Conservation (phyloP, 1,284 basidiomycete species). For the Puccinia coronata region DNA sequence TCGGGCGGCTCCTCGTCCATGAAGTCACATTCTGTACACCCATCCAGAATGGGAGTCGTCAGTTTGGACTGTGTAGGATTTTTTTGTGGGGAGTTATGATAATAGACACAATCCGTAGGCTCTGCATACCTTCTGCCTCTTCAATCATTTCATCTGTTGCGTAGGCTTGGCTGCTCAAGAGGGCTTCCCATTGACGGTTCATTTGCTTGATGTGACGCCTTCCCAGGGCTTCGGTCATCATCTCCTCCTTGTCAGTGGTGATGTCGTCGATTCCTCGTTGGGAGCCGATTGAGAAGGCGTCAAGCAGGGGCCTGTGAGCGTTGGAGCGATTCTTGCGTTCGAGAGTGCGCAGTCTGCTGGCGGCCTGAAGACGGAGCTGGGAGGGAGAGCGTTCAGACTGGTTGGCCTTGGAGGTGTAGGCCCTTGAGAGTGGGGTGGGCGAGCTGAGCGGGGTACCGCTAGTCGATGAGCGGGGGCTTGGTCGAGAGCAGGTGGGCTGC, state of each 20-base stretch:
- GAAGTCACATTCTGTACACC: neutral
- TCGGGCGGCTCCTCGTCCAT: neutral
- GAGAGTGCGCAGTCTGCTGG: conserved; percentile 8
- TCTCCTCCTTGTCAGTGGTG: too few relatives aligned
- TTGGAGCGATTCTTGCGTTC: too few relatives aligned
- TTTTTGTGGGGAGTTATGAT: neutral
- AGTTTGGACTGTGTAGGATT: neutral
- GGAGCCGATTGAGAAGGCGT: too few relatives aligned
- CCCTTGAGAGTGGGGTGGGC: conserved; percentile 31
- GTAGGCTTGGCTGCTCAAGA: conserved; percentile 23
- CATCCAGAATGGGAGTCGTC: neutral
- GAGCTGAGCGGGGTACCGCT: conserved; percentile 27
- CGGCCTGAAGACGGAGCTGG: conserved; percentile 30
- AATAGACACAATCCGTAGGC: neutral
- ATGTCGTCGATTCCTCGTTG: conserved; percentile 17
- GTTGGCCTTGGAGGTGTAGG: conserved; percentile 13
- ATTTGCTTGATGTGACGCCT: conserved; percentile 43
- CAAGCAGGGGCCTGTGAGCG: too few relatives aligned
- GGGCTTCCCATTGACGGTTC: conserved; percentile 20
- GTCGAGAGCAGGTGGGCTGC: too few relatives aligned
- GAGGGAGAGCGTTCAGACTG: conserved; percentile 13
- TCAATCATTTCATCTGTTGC: conserved; percentile 35
- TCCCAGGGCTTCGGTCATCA: conserved; percentile 20
- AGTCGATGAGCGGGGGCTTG: too few relatives aligned
- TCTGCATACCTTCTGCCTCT: conserved; percentile 27